Evolutionary conservation across 306 rosid genomes (phyloP), one percentile per base, ranked within the genome.

Genomic region (Fragaria iinumae): DNA sequence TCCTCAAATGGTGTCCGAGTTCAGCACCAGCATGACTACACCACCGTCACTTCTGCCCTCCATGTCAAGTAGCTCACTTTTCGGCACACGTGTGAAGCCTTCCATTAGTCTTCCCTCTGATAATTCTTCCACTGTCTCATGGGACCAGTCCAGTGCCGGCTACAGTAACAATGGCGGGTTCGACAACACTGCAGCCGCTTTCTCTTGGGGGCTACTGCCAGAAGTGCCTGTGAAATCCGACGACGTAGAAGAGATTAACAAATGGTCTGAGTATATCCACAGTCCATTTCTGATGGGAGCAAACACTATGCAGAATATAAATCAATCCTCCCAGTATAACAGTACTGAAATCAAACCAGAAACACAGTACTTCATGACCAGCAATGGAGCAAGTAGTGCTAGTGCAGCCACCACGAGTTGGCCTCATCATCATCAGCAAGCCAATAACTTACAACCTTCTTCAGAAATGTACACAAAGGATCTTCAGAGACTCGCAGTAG

Each of bases 191-290:
- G 60, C 78, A 12, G 48, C 69, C 5, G 47, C 70, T 17, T 80
- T 67, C 60, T 73, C 83, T 9, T 73, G 83, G 82, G 64, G 72
- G 11, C 25, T 67, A 36, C 27, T 65, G n/a, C 77, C 83, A 56
- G 93, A 87, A 29, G 70, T 66, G 1, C 75, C 83, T 23, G 69
- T 71, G 45, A 87, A 89, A 81, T 76, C 84, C 63, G 72, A 83
- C 34, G 82, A 76, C 23, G 77, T 76, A 13, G 94, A 89, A 59
- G 97, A 90, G 50, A 86, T 87, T 3, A 91, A 87, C 9, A 91
- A 89, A 84, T 94, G 97, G 98, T 88, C 89, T 2, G 97, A 90
- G 50, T 90, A 83, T 71, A 76, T 93, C 11, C 90, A 83, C 49
- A 79, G 76, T 11, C 93, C 92, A 2, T 87, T 78, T 56, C 82